phyloP scores from a whole-genome alignment of 2,329 filamentous ascomycete genomes.

The Exutisphaerella laricina region DNA sequence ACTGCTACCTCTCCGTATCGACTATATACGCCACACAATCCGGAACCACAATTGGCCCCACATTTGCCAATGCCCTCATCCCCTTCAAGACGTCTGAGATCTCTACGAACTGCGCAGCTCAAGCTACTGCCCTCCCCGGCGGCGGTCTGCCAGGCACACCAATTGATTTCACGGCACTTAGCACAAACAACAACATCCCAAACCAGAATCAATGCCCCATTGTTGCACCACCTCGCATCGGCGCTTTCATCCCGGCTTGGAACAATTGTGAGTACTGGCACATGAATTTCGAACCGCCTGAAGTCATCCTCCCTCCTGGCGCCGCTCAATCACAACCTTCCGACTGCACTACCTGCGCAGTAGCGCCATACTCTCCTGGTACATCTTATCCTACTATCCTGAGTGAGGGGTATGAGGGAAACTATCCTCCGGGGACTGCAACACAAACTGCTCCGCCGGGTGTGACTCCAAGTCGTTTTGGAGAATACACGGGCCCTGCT shows the following conservation, averaged over 20 bases:
- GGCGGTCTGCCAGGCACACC: not conserved
- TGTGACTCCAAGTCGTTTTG: constrained; percentile 2
- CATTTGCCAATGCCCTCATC: constrained; percentile 23
- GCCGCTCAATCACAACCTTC: not conserved
- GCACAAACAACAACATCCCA: not conserved
- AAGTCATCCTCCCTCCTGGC: constrained; percentile 3
- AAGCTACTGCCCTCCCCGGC: not conserved
- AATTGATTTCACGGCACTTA: constrained; percentile 1
- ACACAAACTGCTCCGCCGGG: constrained; percentile 3
- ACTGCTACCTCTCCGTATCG: constrained; percentile 10
- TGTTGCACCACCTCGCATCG: constrained; percentile 4
- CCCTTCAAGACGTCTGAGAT: constrained; percentile 21
- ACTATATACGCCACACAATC: constrained; percentile 13
- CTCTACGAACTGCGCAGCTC: constrained; percentile 18
- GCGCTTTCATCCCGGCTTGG: constrained; percentile 5
- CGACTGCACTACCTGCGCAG: not conserved
- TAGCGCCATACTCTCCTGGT: not conserved
- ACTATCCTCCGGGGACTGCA: not conserved
- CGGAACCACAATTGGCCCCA: constrained; percentile 18
- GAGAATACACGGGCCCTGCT: not conserved
- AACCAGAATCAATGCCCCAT: not conserved
- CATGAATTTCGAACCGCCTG: constrained; percentile 5
- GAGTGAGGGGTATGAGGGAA: not conserved
- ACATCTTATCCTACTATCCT: constrained; percentile 3
- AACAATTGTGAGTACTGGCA: constrained; percentile 4